Evolutionary conservation across 495 filamentous ascomycete species (phyloP).

Genomic region (Thermothielavioides terrestris): DNA sequence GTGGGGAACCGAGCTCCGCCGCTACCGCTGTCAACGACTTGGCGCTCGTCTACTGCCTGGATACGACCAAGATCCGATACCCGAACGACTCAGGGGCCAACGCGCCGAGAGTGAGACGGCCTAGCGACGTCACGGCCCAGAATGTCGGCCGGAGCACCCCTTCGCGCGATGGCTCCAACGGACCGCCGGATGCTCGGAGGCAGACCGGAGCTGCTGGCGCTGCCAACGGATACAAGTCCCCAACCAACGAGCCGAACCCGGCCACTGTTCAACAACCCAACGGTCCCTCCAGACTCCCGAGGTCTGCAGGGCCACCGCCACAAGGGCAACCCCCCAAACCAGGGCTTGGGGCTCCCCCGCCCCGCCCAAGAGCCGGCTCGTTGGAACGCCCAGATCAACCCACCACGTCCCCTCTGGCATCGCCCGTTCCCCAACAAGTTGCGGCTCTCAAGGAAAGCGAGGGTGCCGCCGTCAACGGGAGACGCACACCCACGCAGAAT

Average conservation of each 20-base stretch:
- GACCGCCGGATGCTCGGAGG: slow-evolving; percentile 48
- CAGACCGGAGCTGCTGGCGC: slow-evolving; percentile 38
- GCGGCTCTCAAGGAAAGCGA: slow-evolving; percentile 34
- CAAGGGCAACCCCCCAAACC: slow-evolving; percentile 79
- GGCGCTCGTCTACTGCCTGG: slow-evolving; percentile 80
- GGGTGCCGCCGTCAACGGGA: slow-evolving; percentile 42
- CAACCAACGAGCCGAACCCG: slow-evolving; percentile 27
- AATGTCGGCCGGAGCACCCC: slow-evolving; percentile 31
- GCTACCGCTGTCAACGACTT: slow-evolving; percentile 72
- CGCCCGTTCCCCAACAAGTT: slow-evolving; percentile 46
- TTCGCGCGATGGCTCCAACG: slow-evolving; percentile 57
- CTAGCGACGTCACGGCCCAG: slow-evolving; percentile 30
- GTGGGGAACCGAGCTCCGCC: slow-evolving; percentile 87
- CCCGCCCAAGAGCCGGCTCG: slow-evolving; percentile 32
- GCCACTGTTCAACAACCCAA: slow-evolving; percentile 22
- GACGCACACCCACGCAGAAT: slow-evolving; percentile 45
- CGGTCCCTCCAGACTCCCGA: slow-evolving; percentile 51
- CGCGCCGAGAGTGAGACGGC: slow-evolving; percentile 32
- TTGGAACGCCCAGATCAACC: slow-evolving; percentile 30
- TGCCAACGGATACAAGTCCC: slow-evolving; percentile 28
- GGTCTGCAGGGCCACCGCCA: slow-evolving; percentile 75
- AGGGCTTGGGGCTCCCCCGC: slow-evolving; percentile 17
- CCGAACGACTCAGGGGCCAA: slow-evolving; percentile 65
- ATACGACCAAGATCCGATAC: slow-evolving; percentile 93
- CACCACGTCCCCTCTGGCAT: slow-evolving; percentile 39